Evolutionary conservation across 2,329 filamentous ascomycete genomes (phyloP), one percentile per base, ranked within the genome.

Genomic region (Huntiella decipiens): DNA sequence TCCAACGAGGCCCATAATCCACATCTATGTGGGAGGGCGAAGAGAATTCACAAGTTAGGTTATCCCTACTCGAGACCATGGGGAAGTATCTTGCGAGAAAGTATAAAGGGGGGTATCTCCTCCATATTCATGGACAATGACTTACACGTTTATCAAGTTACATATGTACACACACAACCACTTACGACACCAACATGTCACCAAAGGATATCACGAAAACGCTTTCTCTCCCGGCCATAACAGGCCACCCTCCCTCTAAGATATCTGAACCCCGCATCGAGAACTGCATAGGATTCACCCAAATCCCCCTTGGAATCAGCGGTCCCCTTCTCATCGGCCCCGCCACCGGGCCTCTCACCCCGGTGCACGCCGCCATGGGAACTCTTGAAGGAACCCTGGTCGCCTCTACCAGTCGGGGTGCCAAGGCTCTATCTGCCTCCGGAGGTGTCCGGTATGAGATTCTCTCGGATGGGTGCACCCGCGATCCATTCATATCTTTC

Each of bases 341-440:
- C 10, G 19, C 19, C 16, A 10, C 17, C 5, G 44, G 32, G 17
- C 31, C 13, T n/a, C 16, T 35, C 12, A 12, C 32, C 4, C 16
- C 38, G 17, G 35, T 16, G 19, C 43, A 33, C 28, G 38, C 39
- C n/a, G 17, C 45, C 17, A 38, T 47, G 38, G 45, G 31, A 39
- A 42, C 40, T 10, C 35, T 22, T 17, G 45, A 47, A 19, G 45
- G 45, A 31, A 43, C 45, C 7, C 10, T 47, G 3, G 40, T 47
- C 2, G 45, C 45, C 3, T 32, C 28, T 4, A 28, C 17, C 11
- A 16, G 28, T n/a, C 45, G 45, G 4, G 45, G 45, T 35, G 45
- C 45, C 39, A 47, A 47, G 32, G 45, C 32, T 22, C 32, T 47
- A n/a, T 36, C 34, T 22, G 13, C 28, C 19, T n/a, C 17, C 17